These are phyloP conservation scores for Xylariales sp. DNA, from an alignment of 2,329 filamentous ascomycete species.

Conservation along the genomic window DNA sequence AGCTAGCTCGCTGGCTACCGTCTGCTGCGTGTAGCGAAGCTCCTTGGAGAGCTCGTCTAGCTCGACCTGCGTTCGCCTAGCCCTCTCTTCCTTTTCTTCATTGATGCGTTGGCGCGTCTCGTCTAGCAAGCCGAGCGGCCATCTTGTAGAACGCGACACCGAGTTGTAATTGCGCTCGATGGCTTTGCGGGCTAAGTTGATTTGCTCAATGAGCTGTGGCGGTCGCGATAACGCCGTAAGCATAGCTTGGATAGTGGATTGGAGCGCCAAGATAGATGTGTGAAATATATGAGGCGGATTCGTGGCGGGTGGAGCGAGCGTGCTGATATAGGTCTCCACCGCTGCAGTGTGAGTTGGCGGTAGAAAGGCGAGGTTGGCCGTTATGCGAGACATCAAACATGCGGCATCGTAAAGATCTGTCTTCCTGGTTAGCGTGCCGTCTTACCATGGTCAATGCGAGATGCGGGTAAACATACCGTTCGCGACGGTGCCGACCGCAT, in stretches of 20 bases:
- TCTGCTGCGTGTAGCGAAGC: slow-evolving; percentile 90
- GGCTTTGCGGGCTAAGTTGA: slow-evolving; percentile 77
- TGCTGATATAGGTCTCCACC: slow-evolving; percentile 76
- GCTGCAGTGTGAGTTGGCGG: slow-evolving; percentile 75
- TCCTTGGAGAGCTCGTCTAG: slow-evolving; percentile 81
- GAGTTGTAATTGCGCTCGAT: slow-evolving; percentile 83
- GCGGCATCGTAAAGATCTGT: slow-evolving; percentile 77
- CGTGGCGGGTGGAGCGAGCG: slow-evolving; percentile 74
- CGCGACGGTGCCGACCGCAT: slow-evolving; percentile 74
- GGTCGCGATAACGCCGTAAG: slow-evolving; percentile 83
- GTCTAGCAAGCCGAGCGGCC: slow-evolving; percentile 85
- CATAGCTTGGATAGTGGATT: slow-evolving; percentile 85
- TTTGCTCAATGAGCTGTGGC: slow-evolving; percentile 79
- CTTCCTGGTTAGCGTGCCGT: slow-evolving; percentile 15
- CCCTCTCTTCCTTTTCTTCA: slow-evolving; percentile 85
- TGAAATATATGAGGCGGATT: slow-evolving; percentile 81
- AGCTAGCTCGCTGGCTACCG: slow-evolving; percentile 89
- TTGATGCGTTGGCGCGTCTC: slow-evolving; percentile 86
- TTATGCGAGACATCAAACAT: slow-evolving; percentile 63
- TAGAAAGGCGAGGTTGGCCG: slow-evolving; percentile 72
- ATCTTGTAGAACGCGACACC: slow-evolving; percentile 78
- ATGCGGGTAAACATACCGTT: slow-evolving; percentile 60
- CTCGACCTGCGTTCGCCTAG: slow-evolving; percentile 75
- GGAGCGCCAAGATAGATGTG: slow-evolving; percentile 80
- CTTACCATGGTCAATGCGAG: neutral